Base-by-base conservation (phyloP, 805 yeast genomes). In the Cyberlindnera misumaiensis region DNA sequence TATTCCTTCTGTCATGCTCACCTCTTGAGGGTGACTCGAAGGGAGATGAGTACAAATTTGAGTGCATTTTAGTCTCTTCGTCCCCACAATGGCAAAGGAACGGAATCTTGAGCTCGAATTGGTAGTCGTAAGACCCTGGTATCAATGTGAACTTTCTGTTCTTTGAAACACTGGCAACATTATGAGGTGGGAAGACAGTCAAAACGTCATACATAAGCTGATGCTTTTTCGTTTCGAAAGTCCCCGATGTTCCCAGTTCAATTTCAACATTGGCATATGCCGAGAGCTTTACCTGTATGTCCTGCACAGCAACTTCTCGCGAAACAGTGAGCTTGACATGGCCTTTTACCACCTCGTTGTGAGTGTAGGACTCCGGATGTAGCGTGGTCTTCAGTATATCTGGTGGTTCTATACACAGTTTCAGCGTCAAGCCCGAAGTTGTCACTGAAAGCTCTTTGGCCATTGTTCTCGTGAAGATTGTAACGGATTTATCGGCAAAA, bases 171-270 rank as follows among this genome's bases (percentile, higher is more conserved):
- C 59, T 52, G 14, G 74, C 53, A 11, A 72, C 64, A 36, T 73
- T 69, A 11, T 60, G 63, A 0, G 80, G 75, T 2, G 80, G 80
- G 41, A 74, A 74, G 17, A 74, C 72, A 0, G 72, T 63, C 22
- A 48, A 38, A 1, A 75, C 65, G 38, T 73, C 76, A 46, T 73
- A 74, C 14, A 75, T 56, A 11, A 74, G 55, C 40, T 65, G 64
- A 49, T 75, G 80, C 34, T 2, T 39, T 32, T 6, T 31, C 43
- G 10, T 24, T 18, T 3, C 38, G 16, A 3, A 29, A 18, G 36
- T 45, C 42, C n/a, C 43, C 39, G n/a, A 34, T n/a, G n/a, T n/a
- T n/a, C n/a, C n/a, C n/a, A n/a, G n/a, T n/a, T n/a, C n/a, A n/a
- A n/a, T n/a, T n/a, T n/a, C n/a, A n/a, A n/a, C n/a, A n/a, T n/a